A percentile compares a stretch with the other conserved stretches of the same genome.
Conservation (phyloP, 164 flowering plant species). For the Tetracentron sinense region DNA sequence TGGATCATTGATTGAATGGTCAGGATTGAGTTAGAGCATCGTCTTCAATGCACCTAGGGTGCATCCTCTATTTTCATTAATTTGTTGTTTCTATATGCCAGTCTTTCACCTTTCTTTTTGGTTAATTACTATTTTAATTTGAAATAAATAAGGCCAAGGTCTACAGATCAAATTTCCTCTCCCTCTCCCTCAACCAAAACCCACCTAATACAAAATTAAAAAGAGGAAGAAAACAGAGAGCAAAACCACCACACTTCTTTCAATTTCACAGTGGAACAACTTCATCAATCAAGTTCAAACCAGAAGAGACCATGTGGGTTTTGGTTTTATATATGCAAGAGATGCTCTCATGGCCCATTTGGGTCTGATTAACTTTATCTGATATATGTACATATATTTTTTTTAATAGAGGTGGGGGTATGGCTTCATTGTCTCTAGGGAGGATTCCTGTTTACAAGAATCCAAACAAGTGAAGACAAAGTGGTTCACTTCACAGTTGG, state of each 20-base stretch:
- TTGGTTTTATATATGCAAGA: constrained; percentile 17
- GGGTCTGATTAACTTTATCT: neutral
- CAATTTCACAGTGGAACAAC: constrained; percentile 19
- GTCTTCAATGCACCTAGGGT: neutral
- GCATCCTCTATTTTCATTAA: neutral
- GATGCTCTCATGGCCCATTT: neutral
- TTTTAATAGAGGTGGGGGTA: constrained; percentile 6
- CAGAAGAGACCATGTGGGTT: constrained; percentile 35
- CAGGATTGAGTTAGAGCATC: neutral
- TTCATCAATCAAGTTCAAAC: constrained; percentile 18
- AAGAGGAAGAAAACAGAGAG: constrained; percentile 49
- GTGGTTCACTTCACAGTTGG: constrained; percentile 15
- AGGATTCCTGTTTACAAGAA: constrained; percentile 28
- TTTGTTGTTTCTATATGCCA: neutral
- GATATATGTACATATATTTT: no score
- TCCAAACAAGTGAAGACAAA: constrained; percentile 42
- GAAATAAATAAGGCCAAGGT: constrained; percentile 9
- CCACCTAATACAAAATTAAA: constrained; percentile 53
- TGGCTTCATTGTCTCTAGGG: constrained; percentile 14
- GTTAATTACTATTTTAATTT: neutral
- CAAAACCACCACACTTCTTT: constrained; percentile 34
- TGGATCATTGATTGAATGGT: neutral
- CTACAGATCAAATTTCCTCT: constrained; percentile 9
- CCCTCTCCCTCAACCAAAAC: constrained; percentile 40
- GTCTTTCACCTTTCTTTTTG: neutral